phyloP scores from a whole-genome alignment of 352 stramenopile species.

The Phytophthora pisi region DNA sequence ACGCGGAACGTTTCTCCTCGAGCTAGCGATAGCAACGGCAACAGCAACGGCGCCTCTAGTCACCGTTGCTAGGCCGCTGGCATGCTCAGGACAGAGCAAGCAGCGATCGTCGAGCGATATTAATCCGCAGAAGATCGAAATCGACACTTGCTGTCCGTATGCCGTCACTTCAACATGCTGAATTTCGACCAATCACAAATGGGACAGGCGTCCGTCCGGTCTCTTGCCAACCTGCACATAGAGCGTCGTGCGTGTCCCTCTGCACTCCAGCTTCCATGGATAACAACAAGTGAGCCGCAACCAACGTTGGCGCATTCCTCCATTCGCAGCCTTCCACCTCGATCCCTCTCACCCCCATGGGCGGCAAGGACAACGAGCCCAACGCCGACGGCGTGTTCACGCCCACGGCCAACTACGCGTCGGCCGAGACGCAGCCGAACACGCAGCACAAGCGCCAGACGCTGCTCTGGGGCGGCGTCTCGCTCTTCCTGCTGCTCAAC shows the following conservation, averaged over 20 bases:
- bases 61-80: no score
- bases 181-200: conserved; percentile 12
- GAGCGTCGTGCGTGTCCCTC: conserved; percentile 16
- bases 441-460: conserved; percentile 42
- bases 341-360: conserved; percentile 22
- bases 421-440: conserved; percentile 20
- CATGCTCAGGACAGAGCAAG: no score
- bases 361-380: conserved; percentile 47
- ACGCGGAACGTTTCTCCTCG: background rate
- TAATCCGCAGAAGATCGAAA: background rate
- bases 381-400: conserved; percentile 56
- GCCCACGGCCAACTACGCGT: conserved; percentile 46
- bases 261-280: background rate
- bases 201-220: conserved; percentile 1
- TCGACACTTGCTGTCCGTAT: conserved; percentile 26
- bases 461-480: conserved; percentile 40
- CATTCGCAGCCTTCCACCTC: conserved; percentile 12
- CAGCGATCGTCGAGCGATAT: background rate
- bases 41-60: no score
- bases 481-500: conserved; percentile 74
- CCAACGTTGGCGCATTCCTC: conserved; percentile 13
- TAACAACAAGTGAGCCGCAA: background rate
- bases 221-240: conserved; percentile 22
- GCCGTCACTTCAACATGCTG: conserved; percentile 18
- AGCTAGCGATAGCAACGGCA: no score